These are phyloP conservation scores for Prinsepia uniflora DNA, from an alignment of 306 rosid genomes.

Conservation along the genomic window DNA sequence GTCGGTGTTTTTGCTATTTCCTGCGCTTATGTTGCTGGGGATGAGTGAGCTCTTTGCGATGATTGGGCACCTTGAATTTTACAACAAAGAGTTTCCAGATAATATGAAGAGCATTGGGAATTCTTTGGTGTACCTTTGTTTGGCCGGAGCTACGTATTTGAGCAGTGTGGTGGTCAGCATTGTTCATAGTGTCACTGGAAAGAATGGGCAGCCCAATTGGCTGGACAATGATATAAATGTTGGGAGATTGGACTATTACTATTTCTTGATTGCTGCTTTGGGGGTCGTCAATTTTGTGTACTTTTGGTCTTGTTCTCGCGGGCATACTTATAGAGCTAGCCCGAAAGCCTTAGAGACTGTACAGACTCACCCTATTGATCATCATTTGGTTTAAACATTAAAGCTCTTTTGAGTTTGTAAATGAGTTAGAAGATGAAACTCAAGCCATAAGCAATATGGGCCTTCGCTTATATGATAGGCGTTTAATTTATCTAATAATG, in stretches of 20 bases:
- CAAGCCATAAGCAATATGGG: too few species aligned
- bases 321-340: constrained; percentile 27
- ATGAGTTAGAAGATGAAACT: too few species aligned
- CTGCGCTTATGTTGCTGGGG: constrained; percentile 34
- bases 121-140: constrained; percentile 29
- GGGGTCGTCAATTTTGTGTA: constrained; percentile 23
- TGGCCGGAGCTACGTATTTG: constrained; percentile 33
- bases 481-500: too few species aligned
- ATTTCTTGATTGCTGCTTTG: constrained; percentile 34
- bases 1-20: constrained; percentile 52
- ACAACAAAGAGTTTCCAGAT: constrained; percentile 46
- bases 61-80: constrained; percentile 46
- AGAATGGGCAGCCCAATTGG: constrained; percentile 37
- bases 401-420: too few species aligned
- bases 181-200: constrained; percentile 32
- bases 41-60: constrained; percentile 28
- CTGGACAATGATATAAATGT: constrained; percentile 38
- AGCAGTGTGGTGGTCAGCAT: constrained; percentile 28
- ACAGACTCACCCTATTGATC: neutral
- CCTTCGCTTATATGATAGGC: too few species aligned
- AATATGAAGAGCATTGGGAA: constrained; percentile 43
- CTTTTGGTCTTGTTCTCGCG: constrained; percentile 30
- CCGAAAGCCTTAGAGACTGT: neutral
- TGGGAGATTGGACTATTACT: constrained; percentile 44
- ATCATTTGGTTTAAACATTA: too few species aligned